Base-by-base conservation (phyloP, 2,329 filamentous ascomycete species). In the Diaporthe nobilis region DNA sequence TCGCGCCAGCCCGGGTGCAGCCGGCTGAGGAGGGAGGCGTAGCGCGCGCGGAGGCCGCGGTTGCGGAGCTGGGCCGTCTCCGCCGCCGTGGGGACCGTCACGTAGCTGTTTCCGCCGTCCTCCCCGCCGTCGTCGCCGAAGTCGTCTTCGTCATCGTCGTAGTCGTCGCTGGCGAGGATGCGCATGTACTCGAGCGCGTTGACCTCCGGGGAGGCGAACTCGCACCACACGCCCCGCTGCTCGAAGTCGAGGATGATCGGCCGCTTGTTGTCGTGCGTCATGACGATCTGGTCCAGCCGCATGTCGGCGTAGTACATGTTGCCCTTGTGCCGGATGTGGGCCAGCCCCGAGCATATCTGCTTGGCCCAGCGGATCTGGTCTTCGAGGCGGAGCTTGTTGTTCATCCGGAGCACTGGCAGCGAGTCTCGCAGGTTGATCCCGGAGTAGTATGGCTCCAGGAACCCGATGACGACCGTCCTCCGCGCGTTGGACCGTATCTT, bases 141-240 rank as follows among this genome's bases (percentile, higher is more conserved):
- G 31, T 80, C 80, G 53, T 86, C 76, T 0, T 84, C 79, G 2
- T 81, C 76, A 1, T 85, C 83, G 9, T 88, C 84, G 17, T 85
- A 82, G n/a, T 88, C 86, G 72, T 89, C 87, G 47, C 84, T 83
- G 42, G 89, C 89, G 51, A 92, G 80, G 22, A 90, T 82, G n/a
- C 88, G 87, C 22, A 91, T 79, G 78, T 90, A 91, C 78, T 92
- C 90, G 65, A 92, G 83, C 39, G 88, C 87, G 79, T 91, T 91
- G 77, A 92, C 87, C 79, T 92, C 90, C 0, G 90, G 90, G 0
- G 90, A 86, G 1, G 88, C 88, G 80, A 92, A 92, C 80, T 91
- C 89, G 81, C 88, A 90, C 90, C 90, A 92, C 2, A 91, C 89
- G 10, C 90, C 90, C 44, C 90, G 87, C 81, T 92, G 90, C 81